phyloP scores from a whole-genome alignment of 805 yeast genomes.

The Nakazawaea populi region DNA sequence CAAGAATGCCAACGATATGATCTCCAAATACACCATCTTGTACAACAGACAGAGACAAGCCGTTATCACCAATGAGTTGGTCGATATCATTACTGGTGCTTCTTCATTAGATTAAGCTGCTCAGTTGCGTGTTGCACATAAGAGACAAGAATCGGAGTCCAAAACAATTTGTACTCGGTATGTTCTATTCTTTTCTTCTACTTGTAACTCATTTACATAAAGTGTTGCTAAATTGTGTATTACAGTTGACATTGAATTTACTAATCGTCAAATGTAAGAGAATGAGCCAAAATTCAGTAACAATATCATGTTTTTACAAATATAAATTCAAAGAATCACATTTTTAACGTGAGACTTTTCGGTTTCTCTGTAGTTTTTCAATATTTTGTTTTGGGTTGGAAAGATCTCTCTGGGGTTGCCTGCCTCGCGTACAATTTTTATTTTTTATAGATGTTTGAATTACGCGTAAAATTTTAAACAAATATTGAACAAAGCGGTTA shows the following conservation, averaged over 20 bases:
- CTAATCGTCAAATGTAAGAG: not conserved
- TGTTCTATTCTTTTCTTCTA: not conserved
- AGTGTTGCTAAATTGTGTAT: not conserved
- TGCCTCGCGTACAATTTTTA: not conserved
- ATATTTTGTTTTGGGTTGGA: no score
- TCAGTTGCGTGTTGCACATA: not conserved
- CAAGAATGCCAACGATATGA: conserved; percentile 99
- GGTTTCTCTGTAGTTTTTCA: not conserved
- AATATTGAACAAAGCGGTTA: not conserved
- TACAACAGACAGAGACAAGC: conserved; percentile 99
- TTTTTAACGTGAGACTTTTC: not conserved
- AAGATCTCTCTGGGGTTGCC: no score
- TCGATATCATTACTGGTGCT: conserved; percentile 99
- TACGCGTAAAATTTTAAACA: not conserved
- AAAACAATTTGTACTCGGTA: not conserved
- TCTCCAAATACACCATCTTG: conserved; percentile 89
- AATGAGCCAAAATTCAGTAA: not conserved
- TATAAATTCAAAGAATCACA: not conserved
- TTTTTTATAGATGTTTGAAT: not conserved
- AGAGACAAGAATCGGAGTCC: not conserved
- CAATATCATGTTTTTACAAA: not conserved
- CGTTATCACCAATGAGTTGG: conserved; percentile 98
- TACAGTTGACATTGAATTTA: no score
- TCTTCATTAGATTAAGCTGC: conserved; percentile 78
- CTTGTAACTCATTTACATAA: not conserved